Evolutionary conservation across 768 basidiomycete species (phyloP).

Genomic region (Leucocoprinus sp.): DNA sequence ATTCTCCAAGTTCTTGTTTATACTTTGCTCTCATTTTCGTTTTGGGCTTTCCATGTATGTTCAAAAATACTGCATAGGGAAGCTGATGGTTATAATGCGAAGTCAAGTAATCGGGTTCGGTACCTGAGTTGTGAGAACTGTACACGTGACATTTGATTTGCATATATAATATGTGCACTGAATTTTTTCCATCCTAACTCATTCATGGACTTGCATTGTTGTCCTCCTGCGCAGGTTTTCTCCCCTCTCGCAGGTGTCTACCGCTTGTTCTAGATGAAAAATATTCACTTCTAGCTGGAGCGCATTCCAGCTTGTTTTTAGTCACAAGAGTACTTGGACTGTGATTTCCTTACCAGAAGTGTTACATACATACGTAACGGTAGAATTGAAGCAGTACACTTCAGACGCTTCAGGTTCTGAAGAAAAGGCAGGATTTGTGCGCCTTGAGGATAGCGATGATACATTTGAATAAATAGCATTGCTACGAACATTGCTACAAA

Average conservation of each 20-base stretch:
- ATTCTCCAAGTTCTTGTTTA: no score
- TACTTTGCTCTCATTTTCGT: no score
- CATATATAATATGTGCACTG: not conserved
- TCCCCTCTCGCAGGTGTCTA: constrained; percentile 10
- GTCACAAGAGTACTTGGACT: constrained; percentile 5
- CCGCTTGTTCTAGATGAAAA: constrained; percentile 9
- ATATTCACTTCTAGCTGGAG: constrained; percentile 9
- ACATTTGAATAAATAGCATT: no score
- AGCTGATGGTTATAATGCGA: no score
- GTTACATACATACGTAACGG: constrained; percentile 3
- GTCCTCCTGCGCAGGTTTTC: constrained; percentile 9
- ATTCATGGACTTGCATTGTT: constrained; percentile 11
- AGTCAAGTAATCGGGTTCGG: no score
- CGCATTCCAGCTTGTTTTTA: constrained; percentile 7
- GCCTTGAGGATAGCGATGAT: no score
- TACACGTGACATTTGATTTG: constrained; percentile 1
- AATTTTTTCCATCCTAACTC: constrained; percentile 2
- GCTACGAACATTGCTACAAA: no score
- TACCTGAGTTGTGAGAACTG: not conserved
- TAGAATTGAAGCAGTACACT: not conserved
- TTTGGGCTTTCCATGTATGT: no score
- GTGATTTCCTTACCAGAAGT: constrained; percentile 9
- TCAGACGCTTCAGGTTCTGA: no score
- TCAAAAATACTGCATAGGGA: no score
- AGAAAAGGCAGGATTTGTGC: no score